Evolutionary conservation across 352 stramenopile genomes (phyloP), one percentile per base, ranked within the genome.

Genomic region (Aphanomyces cochlioides): DNA sequence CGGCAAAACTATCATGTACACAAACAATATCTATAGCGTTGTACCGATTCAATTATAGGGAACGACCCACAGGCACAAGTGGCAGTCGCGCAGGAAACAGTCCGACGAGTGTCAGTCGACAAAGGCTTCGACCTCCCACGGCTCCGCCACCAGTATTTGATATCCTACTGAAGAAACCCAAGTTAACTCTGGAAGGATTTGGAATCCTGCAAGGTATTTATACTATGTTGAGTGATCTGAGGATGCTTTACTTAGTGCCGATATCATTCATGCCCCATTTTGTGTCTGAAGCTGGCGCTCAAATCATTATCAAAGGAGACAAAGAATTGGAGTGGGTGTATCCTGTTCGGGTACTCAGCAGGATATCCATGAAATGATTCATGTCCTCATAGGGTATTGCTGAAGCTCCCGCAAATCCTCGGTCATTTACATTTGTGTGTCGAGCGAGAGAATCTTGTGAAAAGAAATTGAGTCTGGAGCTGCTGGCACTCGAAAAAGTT

Each of bases 231-330:
- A 58, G 19, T 58, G 7, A 12, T 2, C 7, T 28, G 10, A 19
- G 17, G 13, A 13, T 19, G 1, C 8, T 58, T 36, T 10, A 2
- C 10, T 4, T 41, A 61, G 81, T 98, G 1, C 92, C 94, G 1
- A 93, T 98, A 43, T 92, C 80, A 5, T 98, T 98, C 71, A 61
- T 88, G 3, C 94, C 94, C 28, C 77, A 81, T 43, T 81, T 69
- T 47, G 87, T 93, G 12, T 87, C 80, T 28, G 84, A 91, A 67
- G 79, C 78, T 3, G 80, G 77, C n/a, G 83, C 82, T 0, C 78
- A 91, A 58, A 82, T 95, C 1, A 75, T 91, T 0, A 81, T 95
- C 12, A 78, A 78, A 34, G 85, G 87, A 7, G 75, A 77, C n/a
- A 81, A 88, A 7, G 85, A 92, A 47, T 77, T 94, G 2, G 83